Evolutionary conservation across 768 basidiomycete genomes (phyloP).

Genomic region (Suillus spraguei): DNA sequence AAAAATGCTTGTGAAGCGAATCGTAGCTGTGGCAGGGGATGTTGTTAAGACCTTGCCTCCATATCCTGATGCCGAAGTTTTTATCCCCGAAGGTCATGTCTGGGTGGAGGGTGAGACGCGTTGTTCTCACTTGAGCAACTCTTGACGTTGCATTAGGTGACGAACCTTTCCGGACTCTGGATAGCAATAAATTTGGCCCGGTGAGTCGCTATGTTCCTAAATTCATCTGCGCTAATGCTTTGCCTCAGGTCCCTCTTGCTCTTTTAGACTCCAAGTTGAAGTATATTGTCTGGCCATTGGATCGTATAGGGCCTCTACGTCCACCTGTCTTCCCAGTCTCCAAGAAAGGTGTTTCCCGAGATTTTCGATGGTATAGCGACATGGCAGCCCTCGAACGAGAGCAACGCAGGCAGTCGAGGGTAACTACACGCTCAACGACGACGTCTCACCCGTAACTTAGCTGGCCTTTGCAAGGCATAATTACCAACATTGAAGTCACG

Average conservation of each 20-base stretch:
- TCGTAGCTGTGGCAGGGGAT: conserved; percentile 66
- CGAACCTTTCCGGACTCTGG: conserved; percentile 65
- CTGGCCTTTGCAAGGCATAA: neutral
- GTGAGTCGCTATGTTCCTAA: conserved; percentile 38
- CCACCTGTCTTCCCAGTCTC: conserved; percentile 23
- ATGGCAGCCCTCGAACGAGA: conserved; percentile 36
- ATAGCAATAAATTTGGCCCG: conserved; percentile 75
- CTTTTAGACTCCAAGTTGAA: conserved; percentile 54
- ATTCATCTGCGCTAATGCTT: neutral
- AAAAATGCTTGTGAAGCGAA: conserved; percentile 63
- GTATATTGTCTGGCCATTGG: conserved; percentile 53
- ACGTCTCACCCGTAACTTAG: neutral
- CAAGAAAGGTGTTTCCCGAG: conserved; percentile 22
- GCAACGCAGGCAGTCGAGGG: conserved; percentile 25
- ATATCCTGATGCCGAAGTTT: conserved; percentile 55
- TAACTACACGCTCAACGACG: conserved; percentile 12
- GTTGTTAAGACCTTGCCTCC: conserved; percentile 68
- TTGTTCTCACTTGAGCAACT: conserved; percentile 13
- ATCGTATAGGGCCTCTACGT: conserved; percentile 44
- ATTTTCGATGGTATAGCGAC: conserved; percentile 26
- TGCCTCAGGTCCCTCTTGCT: conserved; percentile 40
- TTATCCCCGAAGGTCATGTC: conserved; percentile 61
- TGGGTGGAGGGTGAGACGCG: conserved; percentile 70
- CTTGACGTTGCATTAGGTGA: conserved; percentile 48
- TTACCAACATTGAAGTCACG: neutral